Conservation (phyloP, 2,329 filamentous ascomycete genomes). For the Colletotrichum tofieldiae region DNA sequence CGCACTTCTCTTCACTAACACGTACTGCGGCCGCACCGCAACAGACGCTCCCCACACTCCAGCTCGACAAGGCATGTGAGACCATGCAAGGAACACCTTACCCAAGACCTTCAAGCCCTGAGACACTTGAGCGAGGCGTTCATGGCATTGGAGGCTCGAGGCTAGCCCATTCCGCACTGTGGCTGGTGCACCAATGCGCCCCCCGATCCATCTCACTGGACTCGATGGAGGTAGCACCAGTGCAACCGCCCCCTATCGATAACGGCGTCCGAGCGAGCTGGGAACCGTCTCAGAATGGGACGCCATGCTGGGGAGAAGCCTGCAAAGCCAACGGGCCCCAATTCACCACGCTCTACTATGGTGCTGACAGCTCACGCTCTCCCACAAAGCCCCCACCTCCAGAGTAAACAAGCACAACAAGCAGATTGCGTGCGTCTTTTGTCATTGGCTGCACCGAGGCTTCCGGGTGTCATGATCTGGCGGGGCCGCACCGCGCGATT, state of each 20-base stretch:
- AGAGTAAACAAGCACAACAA: conserved; percentile 1
- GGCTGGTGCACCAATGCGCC: conserved; percentile 33
- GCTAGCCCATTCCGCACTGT: conserved; percentile 30
- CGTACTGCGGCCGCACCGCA: background rate
- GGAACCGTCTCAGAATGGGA: conserved; percentile 34
- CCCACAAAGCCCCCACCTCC: conserved; percentile 7
- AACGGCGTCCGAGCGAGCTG: conserved; percentile 31
- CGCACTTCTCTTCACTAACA: background rate
- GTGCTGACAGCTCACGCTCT: conserved; percentile 29
- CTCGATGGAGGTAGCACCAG: conserved; percentile 27
- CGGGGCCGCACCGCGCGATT: conserved; percentile 9
- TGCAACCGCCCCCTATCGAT: conserved; percentile 27
- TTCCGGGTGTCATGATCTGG: conserved; percentile 21
- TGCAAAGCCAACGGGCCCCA: conserved; percentile 14
- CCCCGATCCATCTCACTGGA: conserved; percentile 30
- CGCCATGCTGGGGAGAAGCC: conserved; percentile 28
- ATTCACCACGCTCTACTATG: conserved; percentile 7
- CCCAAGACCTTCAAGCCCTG: conserved; percentile 15
- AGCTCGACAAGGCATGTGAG: conserved; percentile 14
- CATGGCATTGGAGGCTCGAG: conserved; percentile 32
- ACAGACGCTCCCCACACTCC: conserved; percentile 11
- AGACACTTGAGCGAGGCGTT: conserved; percentile 32
- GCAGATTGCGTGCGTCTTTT: conserved; percentile 17
- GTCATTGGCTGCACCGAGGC: conserved; percentile 18
- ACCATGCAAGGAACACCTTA: conserved; percentile 31